Evolutionary conservation across 2,329 filamentous ascomycete species (phyloP), one percentile per base, ranked within the genome.

Genomic region (Xylaria sp.): DNA sequence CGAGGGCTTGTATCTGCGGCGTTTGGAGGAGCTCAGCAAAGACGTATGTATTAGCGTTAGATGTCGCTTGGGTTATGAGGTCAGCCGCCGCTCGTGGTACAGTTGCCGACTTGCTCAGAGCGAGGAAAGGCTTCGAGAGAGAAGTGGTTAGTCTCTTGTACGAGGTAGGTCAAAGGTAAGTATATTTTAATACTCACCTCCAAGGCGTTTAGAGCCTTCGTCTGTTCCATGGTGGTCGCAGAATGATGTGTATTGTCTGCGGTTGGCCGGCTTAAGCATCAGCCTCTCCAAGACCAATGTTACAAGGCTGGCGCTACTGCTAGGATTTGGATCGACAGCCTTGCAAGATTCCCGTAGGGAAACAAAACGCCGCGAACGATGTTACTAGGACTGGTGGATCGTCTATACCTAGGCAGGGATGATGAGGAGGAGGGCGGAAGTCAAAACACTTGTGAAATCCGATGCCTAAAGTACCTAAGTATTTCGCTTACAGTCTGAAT

Each of bases 1-100:
- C 84, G 53, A 98, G 89, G 13, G 88, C 86, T 80, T 96, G 92
- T 73, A 98, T 90, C 75, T 93, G 90, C 0, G 92, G 89, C 0
- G 90, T 90, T 75, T 92, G 87, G 44, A 99, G 90, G n/a, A 99
- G 90, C 82, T 98, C 95, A 73, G 92, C 89, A 83, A 99, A 99
- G 82, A 98, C 87, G 81, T 91, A 99, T 72, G 94, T 97, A 81
- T 94, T 93, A 32, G 92, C 90, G 65, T 91, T 91, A n/a, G 93
- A 94, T 60, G 94, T 98, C 70, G 94, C 96, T 81, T 94, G 93
- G 53, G 87, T 89, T 79, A 98, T 88, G 63, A 98, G 88, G 79
- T 97, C 94, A 77, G 92, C 91, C 50, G 94, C 92, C 67, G 94
- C 93, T 74, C 92, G 91, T 48, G 93, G 91, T 12, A 94, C 93